phyloP scores from a whole-genome alignment of 1,284 basidiomycete species.

The Boletus semigastroideus region DNA sequence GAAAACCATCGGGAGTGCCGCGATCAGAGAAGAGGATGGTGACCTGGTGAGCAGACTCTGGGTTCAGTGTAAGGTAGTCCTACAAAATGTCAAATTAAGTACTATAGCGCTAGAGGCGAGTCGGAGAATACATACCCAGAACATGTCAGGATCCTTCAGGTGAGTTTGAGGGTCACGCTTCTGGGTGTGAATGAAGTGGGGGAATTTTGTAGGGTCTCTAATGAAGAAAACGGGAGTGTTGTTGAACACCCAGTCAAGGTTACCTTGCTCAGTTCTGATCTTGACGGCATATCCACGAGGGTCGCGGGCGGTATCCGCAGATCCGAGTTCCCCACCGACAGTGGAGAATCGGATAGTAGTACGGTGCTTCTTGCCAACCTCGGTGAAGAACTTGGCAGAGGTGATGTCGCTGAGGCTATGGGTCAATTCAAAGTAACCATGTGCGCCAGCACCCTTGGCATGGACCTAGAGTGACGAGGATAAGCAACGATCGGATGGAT shows the following conservation, averaged over 20 bases:
- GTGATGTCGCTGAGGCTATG: constrained; percentile 82
- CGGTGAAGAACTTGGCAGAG: constrained; percentile 67
- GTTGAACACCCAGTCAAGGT: constrained; percentile 91
- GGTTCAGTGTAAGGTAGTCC: constrained; percentile 92
- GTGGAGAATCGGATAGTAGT: constrained; percentile 86
- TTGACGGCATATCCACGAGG: constrained; percentile 93
- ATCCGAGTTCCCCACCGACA: constrained; percentile 85
- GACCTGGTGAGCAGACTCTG: constrained; percentile 89
- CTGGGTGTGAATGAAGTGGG: constrained; percentile 95
- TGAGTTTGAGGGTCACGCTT: constrained; percentile 91
- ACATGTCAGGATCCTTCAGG: constrained; percentile 78
- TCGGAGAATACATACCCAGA: constrained; percentile 56
- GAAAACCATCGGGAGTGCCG: constrained; percentile 85
- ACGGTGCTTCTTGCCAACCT: constrained; percentile 69
- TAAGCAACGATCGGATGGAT: constrained; percentile 1
- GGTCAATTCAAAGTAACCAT: constrained; percentile 89
- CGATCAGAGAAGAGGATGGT: constrained; percentile 90
- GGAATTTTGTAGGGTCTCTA: constrained; percentile 80
- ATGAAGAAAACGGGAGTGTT: constrained; percentile 92
- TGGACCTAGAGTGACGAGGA: constrained; percentile 55
- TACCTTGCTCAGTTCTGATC: constrained; percentile 86
- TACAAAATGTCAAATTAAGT: constrained; percentile 30
- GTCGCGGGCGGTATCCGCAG: constrained; percentile 88
- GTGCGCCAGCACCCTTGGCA: constrained; percentile 86
- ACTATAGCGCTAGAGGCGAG: neutral